Base-by-base conservation (phyloP, 768 basidiomycete genomes). In the Lentinula detonsa region DNA sequence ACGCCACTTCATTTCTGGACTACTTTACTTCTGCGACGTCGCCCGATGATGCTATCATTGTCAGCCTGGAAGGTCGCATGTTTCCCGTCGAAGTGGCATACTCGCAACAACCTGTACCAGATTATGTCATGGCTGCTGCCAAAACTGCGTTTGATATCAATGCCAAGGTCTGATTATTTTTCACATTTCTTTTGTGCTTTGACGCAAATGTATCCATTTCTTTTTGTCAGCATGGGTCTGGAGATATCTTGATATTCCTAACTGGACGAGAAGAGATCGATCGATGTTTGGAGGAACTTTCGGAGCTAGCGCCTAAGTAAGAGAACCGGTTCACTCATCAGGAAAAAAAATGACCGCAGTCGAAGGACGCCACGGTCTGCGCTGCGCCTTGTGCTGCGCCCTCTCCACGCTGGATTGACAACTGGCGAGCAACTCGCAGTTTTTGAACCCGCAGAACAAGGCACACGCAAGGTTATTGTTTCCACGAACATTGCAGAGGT, bases 251-350 rank as follows among this genome's bases (percentile, higher is more conserved):
- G 23, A 85, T 98, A 0, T 99, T 99, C 69, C 71, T 99, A 59
- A 96, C 97, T 0, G 97, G 97, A 7, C 79, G 96, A 37, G 97
- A 99, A 71, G 97, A 99, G 68, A 99, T 99, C 52, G 95, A 98
- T 43, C 80, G 85, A 46, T 95, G 91, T 62, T 71, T 95, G 18
- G 89, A 95, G 63, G 85, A 85, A 60, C 74, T 98, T 10, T 75
- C 88, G 0, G 94, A 97, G 66, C 79, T 92, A 61, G 68, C 93
- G 28, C 86, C 89, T 56, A 84, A 82, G 94, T 90, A 66, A 37
- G 69, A 62, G 21, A 18, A 21, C 64, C 39, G 18, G 5, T 18
- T 9, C 11, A 37, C 45, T 49, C 60, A 7, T 35, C 5, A 43
- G 43, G 35, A 40, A 39, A 18, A 6, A 39, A 7, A 18, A 5